Evolutionary conservation across 768 basidiomycete species (phyloP), one percentile per base, ranked within the genome.

Genomic region (Rhizopogon vulgaris): DNA sequence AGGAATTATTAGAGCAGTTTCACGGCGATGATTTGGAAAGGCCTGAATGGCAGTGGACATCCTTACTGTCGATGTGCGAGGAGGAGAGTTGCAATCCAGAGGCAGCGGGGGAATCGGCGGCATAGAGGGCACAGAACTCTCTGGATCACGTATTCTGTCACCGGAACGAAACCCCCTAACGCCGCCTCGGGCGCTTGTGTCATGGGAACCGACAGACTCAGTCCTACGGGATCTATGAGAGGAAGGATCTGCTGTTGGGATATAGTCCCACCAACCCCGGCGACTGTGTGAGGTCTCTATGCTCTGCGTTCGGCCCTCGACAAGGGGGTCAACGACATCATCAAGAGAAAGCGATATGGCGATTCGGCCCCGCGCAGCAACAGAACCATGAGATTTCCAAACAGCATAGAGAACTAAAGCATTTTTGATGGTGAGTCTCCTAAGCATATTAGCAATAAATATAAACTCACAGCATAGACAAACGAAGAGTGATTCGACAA

Each of bases 201-300:
- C 47, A 51, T 22, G 53, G 22, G 48, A 53, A 32, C 30, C 30
- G n/a, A 45, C 39, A 18, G 52, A 10, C 15, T 39, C 47, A 9
- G 41, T 34, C 30, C 46, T 42, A 18, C 28, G 56, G 9, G 40
- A 36, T 53, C 37, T 28, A 6, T 36, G 34, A 24, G 47, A 27
- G 14, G 40, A 41, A 38, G 53, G 28, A 45, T 53, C 51, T 27
- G 52, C 49, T 24, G 70, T 58, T 17, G 76, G 71, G 4, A 78
- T 73, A 60, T 79, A 78, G 57, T 81, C 77, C 78, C 78, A 82
- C 79, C 82, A 82, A 6, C 73, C 76, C 24, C 76, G 67, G 27
- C 67, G 70, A 27, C 57, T 58, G 48, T 46, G 48, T 18, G 43
- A 32, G 22, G 32, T 46, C 32, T 48, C 45, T 15, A 28, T 36